A percentile compares a stretch with the other conserved stretches of the same genome.
Conservation (phyloP, 192 early-diverging fungal species). For the Backusella australiensis region DNA sequence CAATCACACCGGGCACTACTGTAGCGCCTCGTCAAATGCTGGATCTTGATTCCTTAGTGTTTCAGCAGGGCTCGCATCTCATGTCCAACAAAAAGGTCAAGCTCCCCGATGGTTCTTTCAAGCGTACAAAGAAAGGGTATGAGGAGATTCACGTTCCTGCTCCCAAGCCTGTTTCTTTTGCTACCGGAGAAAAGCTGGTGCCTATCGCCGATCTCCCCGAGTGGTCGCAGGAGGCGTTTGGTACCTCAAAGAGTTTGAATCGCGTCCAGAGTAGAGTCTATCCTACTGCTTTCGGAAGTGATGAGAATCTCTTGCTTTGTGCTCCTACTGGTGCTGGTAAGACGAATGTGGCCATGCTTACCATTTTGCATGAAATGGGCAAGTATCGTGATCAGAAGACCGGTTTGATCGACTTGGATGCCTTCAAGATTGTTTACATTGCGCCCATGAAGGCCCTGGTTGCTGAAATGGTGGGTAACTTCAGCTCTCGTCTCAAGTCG, state of each 20-base stretch:
- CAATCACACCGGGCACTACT: slow-evolving; percentile 46
- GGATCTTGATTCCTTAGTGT: slow-evolving; percentile 82
- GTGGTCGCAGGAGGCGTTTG: slow-evolving; percentile 70
- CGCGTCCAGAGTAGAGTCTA: slow-evolving; percentile 89
- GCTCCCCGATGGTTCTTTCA: slow-evolving; percentile 91
- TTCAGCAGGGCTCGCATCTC: slow-evolving; percentile 91
- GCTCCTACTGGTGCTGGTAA: slow-evolving; percentile 99
- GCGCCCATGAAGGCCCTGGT: slow-evolving; percentile 99
- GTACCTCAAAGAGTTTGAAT: slow-evolving; percentile 73
- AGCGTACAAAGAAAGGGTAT: slow-evolving; percentile 66
- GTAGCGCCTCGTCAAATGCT: slow-evolving; percentile 61
- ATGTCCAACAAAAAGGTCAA: slow-evolving; percentile 98
- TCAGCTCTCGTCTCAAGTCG: slow-evolving; percentile 66
- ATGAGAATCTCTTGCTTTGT: slow-evolving; percentile 96
- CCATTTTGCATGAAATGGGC: slow-evolving; percentile 86
- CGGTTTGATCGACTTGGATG: slow-evolving; percentile 73
- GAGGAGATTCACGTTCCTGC: slow-evolving; percentile 93
- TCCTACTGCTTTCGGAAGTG: slow-evolving; percentile 79
- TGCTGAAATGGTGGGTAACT: slow-evolving; percentile 96
- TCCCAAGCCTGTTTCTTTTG: slow-evolving; percentile 61
- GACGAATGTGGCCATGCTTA: slow-evolving; percentile 97
- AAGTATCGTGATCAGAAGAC: slow-evolving; percentile 73
- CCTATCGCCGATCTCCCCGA: slow-evolving; percentile 45
- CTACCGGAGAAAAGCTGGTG: slow-evolving; percentile 66
- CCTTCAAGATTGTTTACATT: slow-evolving; percentile 98